Percentiles rank a stretch among this genome's conserved stretches.
phyloP scores from a whole-genome alignment of 768 basidiomycete genomes.

The Leccinellum albellum region DNA sequence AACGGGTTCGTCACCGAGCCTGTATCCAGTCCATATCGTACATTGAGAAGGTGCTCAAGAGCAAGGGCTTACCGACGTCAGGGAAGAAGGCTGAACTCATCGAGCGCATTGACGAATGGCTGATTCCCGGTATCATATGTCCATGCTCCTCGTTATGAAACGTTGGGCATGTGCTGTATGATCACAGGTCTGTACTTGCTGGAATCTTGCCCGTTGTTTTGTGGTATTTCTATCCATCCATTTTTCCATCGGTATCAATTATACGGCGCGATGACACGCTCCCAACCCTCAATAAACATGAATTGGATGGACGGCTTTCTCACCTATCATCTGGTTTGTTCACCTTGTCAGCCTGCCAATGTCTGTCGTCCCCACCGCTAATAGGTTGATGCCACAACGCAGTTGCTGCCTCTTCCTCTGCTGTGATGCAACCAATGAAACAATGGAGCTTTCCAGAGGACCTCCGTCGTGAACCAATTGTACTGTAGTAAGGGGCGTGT shows the following conservation, averaged over 20 bases:
- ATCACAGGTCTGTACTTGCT: background rate
- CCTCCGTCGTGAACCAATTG: too few species aligned
- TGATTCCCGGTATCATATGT: too few species aligned
- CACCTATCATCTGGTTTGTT: too few species aligned
- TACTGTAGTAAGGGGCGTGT: too few species aligned
- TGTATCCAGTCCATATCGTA: background rate
- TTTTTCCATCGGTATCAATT: constrained; percentile 4
- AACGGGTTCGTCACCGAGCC: constrained; percentile 48
- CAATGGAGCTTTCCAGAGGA: too few species aligned
- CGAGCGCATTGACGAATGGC: constrained; percentile 59
- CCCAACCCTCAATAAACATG: background rate
- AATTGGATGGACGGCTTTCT: too few species aligned
- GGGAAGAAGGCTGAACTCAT: constrained; percentile 75
- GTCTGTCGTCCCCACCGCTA: too few species aligned
- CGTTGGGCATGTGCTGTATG: background rate
- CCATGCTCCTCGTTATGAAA: background rate
- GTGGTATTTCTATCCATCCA: background rate
- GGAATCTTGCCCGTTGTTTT: background rate
- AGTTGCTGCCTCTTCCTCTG: too few species aligned
- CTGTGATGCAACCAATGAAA: too few species aligned
- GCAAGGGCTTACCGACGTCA: constrained; percentile 54
- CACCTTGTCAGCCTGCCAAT: too few species aligned
- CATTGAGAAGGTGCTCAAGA: constrained; percentile 61
- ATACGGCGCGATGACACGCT: too few species aligned
- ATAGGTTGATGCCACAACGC: too few species aligned